Base-by-base conservation (phyloP, 257 asterid species). In the Solanum ossicruentum region DNA sequence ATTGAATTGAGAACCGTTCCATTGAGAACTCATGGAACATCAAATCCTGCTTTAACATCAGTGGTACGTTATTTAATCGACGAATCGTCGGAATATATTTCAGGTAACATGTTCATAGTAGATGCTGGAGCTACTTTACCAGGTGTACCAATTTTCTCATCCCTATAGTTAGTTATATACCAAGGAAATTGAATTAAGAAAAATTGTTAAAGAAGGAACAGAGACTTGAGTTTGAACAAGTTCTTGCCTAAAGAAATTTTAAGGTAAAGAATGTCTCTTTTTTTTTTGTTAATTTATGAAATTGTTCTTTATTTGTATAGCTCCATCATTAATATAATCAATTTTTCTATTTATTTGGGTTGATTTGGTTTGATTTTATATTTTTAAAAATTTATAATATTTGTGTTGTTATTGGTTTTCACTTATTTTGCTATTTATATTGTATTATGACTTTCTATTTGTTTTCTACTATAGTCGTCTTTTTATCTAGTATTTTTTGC, bases 11-110 rank as follows among this genome's bases (percentile, higher is more conserved):
- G 86, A 87, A 88, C 92, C 2, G 85, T 88, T 60, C 98, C 98
- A 12, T 87, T 93, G 52, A 80, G 92, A 89, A 89, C 89, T 0
- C 86, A 0, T 45, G 96, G 98, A 85, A 88, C 90, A 32, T 36
- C 86, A 7, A 86, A 95, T 86, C 98, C 98, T 1, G 98, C 95
- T 18, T 63, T 95, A 61, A 93, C 98, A 12, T 87, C 97, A 26
- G 87, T 93, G 3, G 83, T 86, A 5, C 92, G 97, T 32, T 92
- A 93, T 73, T 87, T 94, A 69, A 91, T 94, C 83, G 93, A 92
- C 3, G 94, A 94, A 79, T 92, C 92, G 5, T 91, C 97, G 1
- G 88, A 86, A 12, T 91, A 94, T 72, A 89, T 93, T 12, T 85
- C 96, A 0, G 98, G 96, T 21, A 94, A 93, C 82, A 32, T 78